A percentile compares a stretch with the other conserved stretches of the same genome.
phyloP scores from a whole-genome alignment of 2,329 filamentous ascomycete genomes.

The Phialophora tarda region DNA sequence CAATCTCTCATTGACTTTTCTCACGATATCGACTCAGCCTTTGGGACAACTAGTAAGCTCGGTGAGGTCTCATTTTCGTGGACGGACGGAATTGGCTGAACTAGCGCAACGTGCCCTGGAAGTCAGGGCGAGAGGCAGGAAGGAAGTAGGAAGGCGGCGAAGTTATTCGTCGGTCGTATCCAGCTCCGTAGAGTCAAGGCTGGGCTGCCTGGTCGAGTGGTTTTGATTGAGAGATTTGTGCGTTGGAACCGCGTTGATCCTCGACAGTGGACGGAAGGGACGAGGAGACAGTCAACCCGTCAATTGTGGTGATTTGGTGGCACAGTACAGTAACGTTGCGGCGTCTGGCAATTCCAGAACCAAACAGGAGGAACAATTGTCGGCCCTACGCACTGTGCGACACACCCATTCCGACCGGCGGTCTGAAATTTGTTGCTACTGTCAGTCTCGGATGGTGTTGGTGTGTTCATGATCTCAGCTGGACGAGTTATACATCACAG shows the following conservation, averaged over 20 bases:
- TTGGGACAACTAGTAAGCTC: background rate
- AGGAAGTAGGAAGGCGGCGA: background rate
- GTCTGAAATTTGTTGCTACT: background rate
- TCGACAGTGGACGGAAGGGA: background rate
- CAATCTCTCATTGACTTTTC: background rate
- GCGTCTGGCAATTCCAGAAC: background rate
- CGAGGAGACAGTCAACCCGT: background rate
- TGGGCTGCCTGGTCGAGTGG: background rate
- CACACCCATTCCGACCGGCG: background rate
- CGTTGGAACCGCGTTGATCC: background rate
- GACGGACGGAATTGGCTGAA: background rate
- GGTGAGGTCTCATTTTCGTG: background rate
- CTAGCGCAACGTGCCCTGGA: background rate
- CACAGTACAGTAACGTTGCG: too few relatives aligned
- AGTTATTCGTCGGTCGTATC: background rate
- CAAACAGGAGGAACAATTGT: background rate
- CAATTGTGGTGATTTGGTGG: background rate
- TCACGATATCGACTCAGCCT: background rate
- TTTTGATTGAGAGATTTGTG: background rate
- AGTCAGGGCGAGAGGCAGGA: background rate
- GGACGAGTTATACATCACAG: background rate
- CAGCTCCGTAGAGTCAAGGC: background rate
- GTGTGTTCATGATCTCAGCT: background rate
- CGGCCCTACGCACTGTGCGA: background rate
- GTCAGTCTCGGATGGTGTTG: background rate